Evolutionary conservation across 345 rosid species (phyloP).

Genomic region (Durio zibethinus): DNA sequence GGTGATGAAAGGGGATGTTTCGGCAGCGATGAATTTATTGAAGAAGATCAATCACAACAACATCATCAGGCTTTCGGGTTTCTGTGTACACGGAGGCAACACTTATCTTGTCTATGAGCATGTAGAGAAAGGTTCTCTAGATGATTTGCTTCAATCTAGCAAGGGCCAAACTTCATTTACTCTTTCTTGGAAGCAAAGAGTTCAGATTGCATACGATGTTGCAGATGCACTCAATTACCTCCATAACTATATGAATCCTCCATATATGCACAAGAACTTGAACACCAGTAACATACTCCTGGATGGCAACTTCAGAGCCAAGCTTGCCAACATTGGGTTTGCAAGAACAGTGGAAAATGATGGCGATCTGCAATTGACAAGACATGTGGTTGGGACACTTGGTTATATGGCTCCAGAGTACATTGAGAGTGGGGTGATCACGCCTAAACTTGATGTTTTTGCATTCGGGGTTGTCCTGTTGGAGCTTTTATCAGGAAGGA

Average conservation of each 20-base stretch:
- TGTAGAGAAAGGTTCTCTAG: conserved; percentile 57
- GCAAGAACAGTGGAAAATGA: conserved; percentile 54
- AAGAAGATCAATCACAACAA: conserved; percentile 72
- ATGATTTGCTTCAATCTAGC: conserved; percentile 51
- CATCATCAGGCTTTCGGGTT: conserved; percentile 70
- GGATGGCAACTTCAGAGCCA: conserved; percentile 67
- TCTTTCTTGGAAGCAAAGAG: conserved; percentile 77
- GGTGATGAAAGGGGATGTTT: conserved; percentile 75
- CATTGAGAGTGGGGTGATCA: not conserved
- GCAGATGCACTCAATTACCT: conserved; percentile 80
- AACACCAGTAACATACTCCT: conserved; percentile 69
- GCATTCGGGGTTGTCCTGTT: conserved; percentile 72
- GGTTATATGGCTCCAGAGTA: conserved; percentile 91
- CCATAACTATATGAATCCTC: conserved; percentile 62
- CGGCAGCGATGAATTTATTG: conserved; percentile 64
- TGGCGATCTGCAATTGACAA: conserved; percentile 54
- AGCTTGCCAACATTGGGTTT: conserved; percentile 64
- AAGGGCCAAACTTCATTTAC: conserved; percentile 16
- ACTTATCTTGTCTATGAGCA: conserved; percentile 72
- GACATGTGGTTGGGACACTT: conserved; percentile 73
- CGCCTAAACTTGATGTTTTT: conserved; percentile 68
- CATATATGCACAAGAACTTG: conserved; percentile 75
- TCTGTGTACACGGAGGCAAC: conserved; percentile 59
- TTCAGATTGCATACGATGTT: conserved; percentile 54
- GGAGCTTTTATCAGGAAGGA: conserved; percentile 76